Base-by-base conservation (phyloP, 805 yeast species). In the Phaffomyces antillensis region DNA sequence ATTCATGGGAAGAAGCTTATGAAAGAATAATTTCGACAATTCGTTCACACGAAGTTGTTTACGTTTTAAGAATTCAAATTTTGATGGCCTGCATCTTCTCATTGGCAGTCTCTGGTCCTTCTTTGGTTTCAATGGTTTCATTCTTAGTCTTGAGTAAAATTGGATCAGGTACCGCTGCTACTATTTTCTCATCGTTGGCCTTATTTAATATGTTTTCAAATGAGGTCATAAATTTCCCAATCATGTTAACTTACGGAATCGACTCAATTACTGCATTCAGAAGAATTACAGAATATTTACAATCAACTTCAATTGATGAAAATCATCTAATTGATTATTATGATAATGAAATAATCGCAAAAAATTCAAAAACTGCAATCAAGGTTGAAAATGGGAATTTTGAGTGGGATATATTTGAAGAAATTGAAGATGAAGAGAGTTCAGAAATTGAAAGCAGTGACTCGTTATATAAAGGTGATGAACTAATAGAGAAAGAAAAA, bases 1-100 rank as follows among this genome's bases (percentile, higher is more conserved):
- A 86, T 59, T 80, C 90, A 3, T 86, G 95, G 95, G 96, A 87
- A 64, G 70, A 70, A n/a, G 86, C 95, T 1, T 87, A 84, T 59
- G 66, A 69, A 39, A 62, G 68, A 9, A 61, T 72, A 37, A 71
- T 87, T 34, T 55, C 74, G 5, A 66, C 66, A 4, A 66, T 75
- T 18, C 72, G 96, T 53, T 51, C 54, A 1, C 59, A 65, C n/a
- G 95, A 86, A 62, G 76, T 82, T 75, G 49, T 53, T 3, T 64
- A 66, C 40, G 68, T 86, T 49, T 70, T 76, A 52, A 66, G 64
- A 41, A 71, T 83, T 64, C 86, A 83, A 53, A 64, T 76, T 35
- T 38, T 61, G 75, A 24, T 76, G 87, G 62, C 86, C 77, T 60
- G 51, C 68, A 20, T 75, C 20, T 70, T 83, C 46, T 62, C 83